Evolutionary conservation across 768 basidiomycete genomes (phyloP).

Genomic region (Lenzites betulinus): DNA sequence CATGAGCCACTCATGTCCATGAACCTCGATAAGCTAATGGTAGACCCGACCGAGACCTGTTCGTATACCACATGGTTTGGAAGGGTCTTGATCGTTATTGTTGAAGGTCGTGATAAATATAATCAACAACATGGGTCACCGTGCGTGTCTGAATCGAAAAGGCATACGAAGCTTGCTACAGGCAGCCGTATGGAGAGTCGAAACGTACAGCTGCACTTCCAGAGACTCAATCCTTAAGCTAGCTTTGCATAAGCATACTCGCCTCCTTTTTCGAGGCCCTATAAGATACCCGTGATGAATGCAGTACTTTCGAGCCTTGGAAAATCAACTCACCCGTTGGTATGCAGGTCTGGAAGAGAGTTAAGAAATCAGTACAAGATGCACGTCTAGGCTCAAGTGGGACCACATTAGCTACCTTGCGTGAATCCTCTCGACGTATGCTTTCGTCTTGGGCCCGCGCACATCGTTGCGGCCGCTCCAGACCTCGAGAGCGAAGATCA

Average conservation of each 20-base stretch:
- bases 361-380: not conserved
- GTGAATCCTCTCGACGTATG: conserved; percentile 42
- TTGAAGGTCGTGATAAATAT: too few relatives aligned
- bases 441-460: conserved; percentile 39
- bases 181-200: too few relatives aligned
- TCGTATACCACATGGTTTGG: too few relatives aligned
- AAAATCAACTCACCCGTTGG: conserved; percentile 19
- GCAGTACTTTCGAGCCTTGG: too few relatives aligned
- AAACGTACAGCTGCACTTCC: too few relatives aligned
- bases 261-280: conserved; percentile 35
- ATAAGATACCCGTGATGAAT: not conserved
- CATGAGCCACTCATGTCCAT: too few relatives aligned
- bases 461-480: conserved; percentile 22
- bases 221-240: not conserved
- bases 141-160: too few relatives aligned
- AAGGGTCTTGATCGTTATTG: too few relatives aligned
- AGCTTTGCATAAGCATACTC: conserved; percentile 31
- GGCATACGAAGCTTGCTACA: too few relatives aligned
- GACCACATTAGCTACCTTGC: conserved; percentile 31
- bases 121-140: too few relatives aligned
- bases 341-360: conserved; percentile 18
- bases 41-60: too few relatives aligned
- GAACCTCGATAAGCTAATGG: too few relatives aligned
- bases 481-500: conserved; percentile 43
- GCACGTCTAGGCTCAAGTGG: not conserved